Evolutionary conservation across 2,329 filamentous ascomycete genomes (phyloP), one percentile per base, ranked within the genome.

Genomic region (Rutstroemia sp.): DNA sequence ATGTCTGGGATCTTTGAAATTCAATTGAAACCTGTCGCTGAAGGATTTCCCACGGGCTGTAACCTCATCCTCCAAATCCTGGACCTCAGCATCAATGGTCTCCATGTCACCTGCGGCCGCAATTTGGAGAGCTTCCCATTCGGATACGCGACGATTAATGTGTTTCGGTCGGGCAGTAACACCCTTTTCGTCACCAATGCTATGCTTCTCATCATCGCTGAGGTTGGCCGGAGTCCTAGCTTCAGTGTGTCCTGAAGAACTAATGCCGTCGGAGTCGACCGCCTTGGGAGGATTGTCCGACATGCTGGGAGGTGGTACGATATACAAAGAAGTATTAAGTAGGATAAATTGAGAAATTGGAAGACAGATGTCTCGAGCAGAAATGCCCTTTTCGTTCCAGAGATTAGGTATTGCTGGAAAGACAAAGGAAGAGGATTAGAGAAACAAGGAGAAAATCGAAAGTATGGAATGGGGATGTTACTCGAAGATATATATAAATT

Each of bases 1-100:
- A 65, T 82, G 71, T 53, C 75, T 79, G 0, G 84, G 82, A 67
- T 87, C 78, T 51, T 75, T 75, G 71, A 87, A 83, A 38, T 79
- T 71, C 45, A 86, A 60, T 42, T 85, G 74, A 65, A 83, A 81
- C 59, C 64, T 64, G 59, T 65, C 66, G 1, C 61, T 62, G 2
- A 59, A 63, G 44, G 50, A 50, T 19, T 63, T 64, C 9, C 63
- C 58, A 58, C 65, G 61, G 14, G 49, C 59, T 23, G 62, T 58
- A 16, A 72, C 59, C 16, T 67, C 64, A 2, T 63, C 61, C 44
- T 72, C 70, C 27, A 71, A 65, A 50, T 67, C 63, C 21, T 62
- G 66, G 18, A 72, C 67, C 54, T 71, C 69, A 3, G 65, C 61
- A 54, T 71, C 67, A 52, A 71, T 66, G 9, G 62, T 64, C 14